Evolutionary conservation across 1,284 basidiomycete species (phyloP).

Genomic region (Ganoderma meredithae): DNA sequence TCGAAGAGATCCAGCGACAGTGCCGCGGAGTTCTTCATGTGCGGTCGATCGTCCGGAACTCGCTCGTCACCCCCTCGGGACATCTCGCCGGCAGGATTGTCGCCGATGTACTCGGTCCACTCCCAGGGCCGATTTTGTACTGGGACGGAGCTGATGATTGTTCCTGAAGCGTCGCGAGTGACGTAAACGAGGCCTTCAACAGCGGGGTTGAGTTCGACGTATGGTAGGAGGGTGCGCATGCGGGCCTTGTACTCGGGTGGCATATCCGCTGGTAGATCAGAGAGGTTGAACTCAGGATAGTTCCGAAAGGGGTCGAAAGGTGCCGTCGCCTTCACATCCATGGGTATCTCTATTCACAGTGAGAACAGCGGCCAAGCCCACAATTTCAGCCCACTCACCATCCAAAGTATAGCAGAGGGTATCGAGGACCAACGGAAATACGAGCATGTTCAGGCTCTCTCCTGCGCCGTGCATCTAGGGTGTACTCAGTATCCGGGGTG

Average conservation of each 20-base stretch:
- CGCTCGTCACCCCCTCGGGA: constrained; percentile 46
- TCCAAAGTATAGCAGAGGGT: constrained; percentile 77
- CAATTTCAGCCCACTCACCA: constrained; percentile 51
- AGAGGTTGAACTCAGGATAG: constrained; percentile 60
- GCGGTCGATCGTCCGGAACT: constrained; percentile 48
- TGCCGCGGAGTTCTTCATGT: constrained; percentile 71
- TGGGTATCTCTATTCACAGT: constrained; percentile 59
- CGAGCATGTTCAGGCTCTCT: constrained; percentile 56
- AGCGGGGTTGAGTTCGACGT: constrained; percentile 55
- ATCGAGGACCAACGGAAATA: constrained; percentile 74
- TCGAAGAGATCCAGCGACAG: constrained; percentile 78
- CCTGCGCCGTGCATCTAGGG: constrained; percentile 60
- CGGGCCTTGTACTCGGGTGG: constrained; percentile 63
- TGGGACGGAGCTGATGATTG: constrained; percentile 53
- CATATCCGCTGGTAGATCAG: constrained; percentile 63
- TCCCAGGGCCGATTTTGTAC: constrained; percentile 84
- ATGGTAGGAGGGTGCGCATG: constrained; percentile 62
- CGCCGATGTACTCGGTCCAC: constrained; percentile 82
- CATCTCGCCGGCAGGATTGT: constrained; percentile 51
- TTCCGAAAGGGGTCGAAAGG: constrained; percentile 64
- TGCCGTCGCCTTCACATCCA: constrained; percentile 56
- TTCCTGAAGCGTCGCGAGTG: constrained; percentile 59
- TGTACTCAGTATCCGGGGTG: neutral
- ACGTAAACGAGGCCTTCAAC: constrained; percentile 66
- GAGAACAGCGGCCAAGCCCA: neutral